These are phyloP conservation scores for Graphium sp. DNA, from an alignment of 2,329 filamentous ascomycete genomes.

Conservation along the genomic window DNA sequence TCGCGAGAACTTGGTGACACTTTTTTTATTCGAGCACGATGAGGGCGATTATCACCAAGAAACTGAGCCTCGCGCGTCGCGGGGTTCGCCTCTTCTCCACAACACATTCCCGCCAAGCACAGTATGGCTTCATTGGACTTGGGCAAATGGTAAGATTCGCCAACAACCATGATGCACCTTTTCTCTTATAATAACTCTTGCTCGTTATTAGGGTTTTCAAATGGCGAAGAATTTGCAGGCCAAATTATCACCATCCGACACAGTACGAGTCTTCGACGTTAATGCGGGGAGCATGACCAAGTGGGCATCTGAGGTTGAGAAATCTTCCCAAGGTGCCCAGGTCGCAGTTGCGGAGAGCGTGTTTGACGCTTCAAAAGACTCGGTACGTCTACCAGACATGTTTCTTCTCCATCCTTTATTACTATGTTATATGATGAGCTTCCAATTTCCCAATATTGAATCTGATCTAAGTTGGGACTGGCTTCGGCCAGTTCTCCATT, in stretches of 20 bases:
- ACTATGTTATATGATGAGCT: too few relatives aligned
- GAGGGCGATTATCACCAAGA: too few relatives aligned
- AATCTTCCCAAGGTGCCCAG: conserved; percentile 24
- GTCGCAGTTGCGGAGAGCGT: conserved; percentile 26
- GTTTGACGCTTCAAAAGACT: conserved; percentile 29
- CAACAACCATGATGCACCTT: background rate
- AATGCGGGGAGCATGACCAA: conserved; percentile 28
- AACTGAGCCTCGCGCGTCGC: background rate
- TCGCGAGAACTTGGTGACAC: too few relatives aligned
- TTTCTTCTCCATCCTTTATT: conserved; percentile 11
- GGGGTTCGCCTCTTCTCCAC: conserved; percentile 21
- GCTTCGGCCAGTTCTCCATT: conserved; percentile 33
- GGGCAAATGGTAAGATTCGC: conserved; percentile 38
- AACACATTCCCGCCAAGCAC: conserved; percentile 27
- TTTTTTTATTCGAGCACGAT: too few relatives aligned
- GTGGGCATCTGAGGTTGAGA: conserved; percentile 27
- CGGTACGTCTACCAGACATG: conserved; percentile 24
- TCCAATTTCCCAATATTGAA: too few relatives aligned
- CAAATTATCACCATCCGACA: conserved; percentile 33
- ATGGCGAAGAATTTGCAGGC: conserved; percentile 46
- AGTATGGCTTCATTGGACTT: conserved; percentile 41
- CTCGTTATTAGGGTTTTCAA: conserved; percentile 31
- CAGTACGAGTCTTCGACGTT: conserved; percentile 37
- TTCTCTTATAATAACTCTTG: background rate
- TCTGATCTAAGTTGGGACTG: conserved; percentile 60